These are phyloP conservation scores for Coemansia umbellata DNA, from an alignment of 192 early-diverging fungal species.

Conservation along the genomic window DNA sequence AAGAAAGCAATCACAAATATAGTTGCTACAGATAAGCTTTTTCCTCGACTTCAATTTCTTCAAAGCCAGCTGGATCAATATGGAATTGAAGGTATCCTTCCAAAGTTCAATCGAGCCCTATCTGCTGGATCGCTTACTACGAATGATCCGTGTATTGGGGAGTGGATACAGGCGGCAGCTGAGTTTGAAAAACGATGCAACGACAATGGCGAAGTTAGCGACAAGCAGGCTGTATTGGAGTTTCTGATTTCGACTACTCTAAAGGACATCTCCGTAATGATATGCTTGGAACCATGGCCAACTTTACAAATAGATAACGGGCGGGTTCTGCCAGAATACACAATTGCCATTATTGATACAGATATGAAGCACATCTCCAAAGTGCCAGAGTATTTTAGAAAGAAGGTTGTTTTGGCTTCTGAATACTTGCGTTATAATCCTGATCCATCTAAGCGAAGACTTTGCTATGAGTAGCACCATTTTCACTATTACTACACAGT, in stretches of 20 bases:
- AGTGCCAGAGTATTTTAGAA: constrained; percentile 52
- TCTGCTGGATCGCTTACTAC: constrained; percentile 16
- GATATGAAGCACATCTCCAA: constrained; percentile 67
- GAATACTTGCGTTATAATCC: constrained; percentile 36
- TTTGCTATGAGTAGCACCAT: constrained; percentile 17
- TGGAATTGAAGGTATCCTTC: constrained; percentile 56
- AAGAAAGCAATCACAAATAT: constrained; percentile 38
- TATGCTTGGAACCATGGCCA: constrained; percentile 31
- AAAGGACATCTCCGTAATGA: constrained; percentile 74
- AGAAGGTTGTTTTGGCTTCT: constrained; percentile 56
- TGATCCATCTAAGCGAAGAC: constrained; percentile 7
- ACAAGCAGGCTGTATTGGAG: constrained; percentile 57
- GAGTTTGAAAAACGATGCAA: constrained; percentile 4
- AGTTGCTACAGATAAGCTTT: constrained; percentile 43
- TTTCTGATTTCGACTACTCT: constrained; percentile 69
- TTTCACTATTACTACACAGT: not conserved
- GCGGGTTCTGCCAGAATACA: constrained; percentile 13
- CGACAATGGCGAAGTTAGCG: not conserved
- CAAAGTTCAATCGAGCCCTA: constrained; percentile 20
- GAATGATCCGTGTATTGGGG: constrained; percentile 9
- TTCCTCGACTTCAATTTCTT: constrained; percentile 43
- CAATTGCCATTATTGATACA: constrained; percentile 61
- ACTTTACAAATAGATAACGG: not conserved
- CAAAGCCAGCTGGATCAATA: constrained; percentile 55
- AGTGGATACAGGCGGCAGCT: constrained; percentile 33